Percentiles rank a stretch among this genome's conserved stretches.
These are phyloP conservation scores for Apium graveolens DNA, from an alignment of 129 eudicot species.

Conservation along the genomic window DNA sequence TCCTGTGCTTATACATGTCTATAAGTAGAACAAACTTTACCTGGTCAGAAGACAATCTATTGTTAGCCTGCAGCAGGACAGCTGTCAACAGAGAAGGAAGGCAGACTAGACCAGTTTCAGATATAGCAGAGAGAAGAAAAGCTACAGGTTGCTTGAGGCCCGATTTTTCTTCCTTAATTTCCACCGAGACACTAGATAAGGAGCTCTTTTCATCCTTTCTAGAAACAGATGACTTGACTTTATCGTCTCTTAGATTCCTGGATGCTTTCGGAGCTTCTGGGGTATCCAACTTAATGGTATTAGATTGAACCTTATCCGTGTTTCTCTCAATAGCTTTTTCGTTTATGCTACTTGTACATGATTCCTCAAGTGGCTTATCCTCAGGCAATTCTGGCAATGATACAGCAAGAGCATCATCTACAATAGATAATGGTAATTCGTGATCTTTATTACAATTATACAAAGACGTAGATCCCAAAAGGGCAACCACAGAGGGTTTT, in stretches of 20 bases:
- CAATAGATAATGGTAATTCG: slow-evolving; percentile 13
- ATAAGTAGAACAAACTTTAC: slow-evolving; percentile 21
- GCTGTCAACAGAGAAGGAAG: slow-evolving; percentile 94
- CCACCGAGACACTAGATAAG: slow-evolving; percentile 26
- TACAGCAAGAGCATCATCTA: slow-evolving; percentile 1
- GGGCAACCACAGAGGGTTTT: slow-evolving; percentile 18
- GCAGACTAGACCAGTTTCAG: slow-evolving; percentile 90
- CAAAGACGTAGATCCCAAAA: slow-evolving; percentile 16
- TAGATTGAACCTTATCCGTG: slow-evolving; percentile 12
- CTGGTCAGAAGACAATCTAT: slow-evolving; percentile 79
- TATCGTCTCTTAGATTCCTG: slow-evolving; percentile 15
- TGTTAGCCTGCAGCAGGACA: slow-evolving; percentile 88
- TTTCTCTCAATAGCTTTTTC: not conserved
- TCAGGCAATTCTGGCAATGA: slow-evolving; percentile 56
- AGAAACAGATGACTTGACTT: slow-evolving; percentile 16
- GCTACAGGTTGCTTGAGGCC: slow-evolving; percentile 44
- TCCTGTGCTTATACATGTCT: not conserved
- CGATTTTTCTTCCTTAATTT: slow-evolving; percentile 26
- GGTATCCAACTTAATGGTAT: slow-evolving; percentile 10
- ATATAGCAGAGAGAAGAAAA: slow-evolving; percentile 69
- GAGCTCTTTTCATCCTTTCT: slow-evolving; percentile 39
- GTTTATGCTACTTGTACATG: slow-evolving; percentile 3
- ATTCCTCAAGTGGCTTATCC: slow-evolving; percentile 42
- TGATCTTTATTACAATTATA: slow-evolving; percentile 15
- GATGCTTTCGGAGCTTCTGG: slow-evolving; percentile 20